These are phyloP conservation scores for Camptophora hylomeconis DNA, from an alignment of 2,329 filamentous ascomycete genomes.

Conservation along the genomic window DNA sequence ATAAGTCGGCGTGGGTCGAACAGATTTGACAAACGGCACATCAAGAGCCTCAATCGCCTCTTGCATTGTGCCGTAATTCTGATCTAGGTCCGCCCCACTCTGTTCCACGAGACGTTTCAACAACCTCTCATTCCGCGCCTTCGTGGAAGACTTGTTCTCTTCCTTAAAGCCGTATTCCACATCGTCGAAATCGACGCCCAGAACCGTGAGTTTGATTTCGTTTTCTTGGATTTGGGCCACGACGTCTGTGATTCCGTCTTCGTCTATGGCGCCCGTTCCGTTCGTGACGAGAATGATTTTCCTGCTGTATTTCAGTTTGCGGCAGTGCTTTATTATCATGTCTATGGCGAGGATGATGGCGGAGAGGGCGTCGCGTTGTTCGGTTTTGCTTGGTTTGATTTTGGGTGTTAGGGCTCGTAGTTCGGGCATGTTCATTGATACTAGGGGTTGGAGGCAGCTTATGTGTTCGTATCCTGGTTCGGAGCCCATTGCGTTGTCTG, in stretches of 20 bases:
- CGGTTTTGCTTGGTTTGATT: conserved; percentile 55
- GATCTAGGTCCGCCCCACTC: conserved; percentile 51
- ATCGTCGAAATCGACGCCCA: conserved; percentile 95
- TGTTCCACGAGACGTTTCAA: conserved; percentile 53
- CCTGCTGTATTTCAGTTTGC: conserved; percentile 67
- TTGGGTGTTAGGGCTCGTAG: conserved; percentile 50
- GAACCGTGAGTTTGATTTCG: conserved; percentile 63
- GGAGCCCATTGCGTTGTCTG: conserved; percentile 51
- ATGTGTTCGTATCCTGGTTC: conserved; percentile 71
- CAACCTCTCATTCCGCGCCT: conserved; percentile 61
- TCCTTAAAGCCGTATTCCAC: conserved; percentile 82
- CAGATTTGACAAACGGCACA: conserved; percentile 61
- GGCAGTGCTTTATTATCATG: conserved; percentile 71
- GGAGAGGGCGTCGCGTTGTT: conserved; percentile 69
- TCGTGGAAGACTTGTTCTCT: conserved; percentile 62
- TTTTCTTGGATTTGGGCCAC: conserved; percentile 44
- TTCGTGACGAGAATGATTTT: conserved; percentile 80
- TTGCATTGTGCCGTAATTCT: conserved; percentile 68
- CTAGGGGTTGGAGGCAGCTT: conserved; percentile 50
- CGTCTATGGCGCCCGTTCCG: conserved; percentile 59
- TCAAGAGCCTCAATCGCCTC: conserved; percentile 73
- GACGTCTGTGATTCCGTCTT: conserved; percentile 46
- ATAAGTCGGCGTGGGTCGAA: conserved; percentile 65
- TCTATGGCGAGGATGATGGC: conserved; percentile 74
- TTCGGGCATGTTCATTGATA: conserved; percentile 57